Evolutionary conservation across 805 yeast genomes (phyloP), one percentile per base, ranked within the genome.

Genomic region (Lipomyces yamanashiensis): DNA sequence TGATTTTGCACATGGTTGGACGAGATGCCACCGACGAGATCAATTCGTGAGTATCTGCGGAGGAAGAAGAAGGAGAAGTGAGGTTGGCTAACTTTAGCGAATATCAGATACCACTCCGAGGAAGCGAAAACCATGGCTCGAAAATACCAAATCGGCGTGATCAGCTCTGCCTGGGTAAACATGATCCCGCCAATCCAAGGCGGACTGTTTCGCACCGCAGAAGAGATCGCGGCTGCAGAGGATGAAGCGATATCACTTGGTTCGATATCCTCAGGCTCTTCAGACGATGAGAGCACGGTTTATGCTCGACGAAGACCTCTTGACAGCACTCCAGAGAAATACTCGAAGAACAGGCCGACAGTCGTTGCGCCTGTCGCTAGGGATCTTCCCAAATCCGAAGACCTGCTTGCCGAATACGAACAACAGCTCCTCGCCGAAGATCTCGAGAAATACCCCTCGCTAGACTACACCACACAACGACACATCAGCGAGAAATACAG

Each of bases 11-110:
- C 75, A 81, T 91, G 87, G 84, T 91, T 2, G 97, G 97, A 1
- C 78, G 93, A 61, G 96, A 91, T 75, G 96, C 96, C 21, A 87
- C 95, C 0, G 96, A 90, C 73, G 97, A 92, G 74, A 90, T 91
- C 89, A 83, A 86, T 58, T 92, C 92, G 8, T 52, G 45, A 37
- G 55, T 52, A 17, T 21, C 39, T 34, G 34, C 21, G 41, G 33
- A 21, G n/a, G 43, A 2, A 6, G n/a, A 8, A 3, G 47, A 15
- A 7, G 15, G n/a, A 15, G 41, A 6, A 39, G n/a, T 3, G n/a
- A 6, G 41, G n/a, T 12, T 37, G 41, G n/a, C 13, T 39, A 39
- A 39, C 13, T 39, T n/a, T n/a, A n/a, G 41, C 12, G 17, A 34
- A n/a, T 10, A 51, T 33, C 37, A 66, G 69, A 17, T 91, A 90